Evolutionary conservation across 768 basidiomycete genomes (phyloP), one percentile per base, ranked within the genome.

Genomic region (Lentinula detonsa): DNA sequence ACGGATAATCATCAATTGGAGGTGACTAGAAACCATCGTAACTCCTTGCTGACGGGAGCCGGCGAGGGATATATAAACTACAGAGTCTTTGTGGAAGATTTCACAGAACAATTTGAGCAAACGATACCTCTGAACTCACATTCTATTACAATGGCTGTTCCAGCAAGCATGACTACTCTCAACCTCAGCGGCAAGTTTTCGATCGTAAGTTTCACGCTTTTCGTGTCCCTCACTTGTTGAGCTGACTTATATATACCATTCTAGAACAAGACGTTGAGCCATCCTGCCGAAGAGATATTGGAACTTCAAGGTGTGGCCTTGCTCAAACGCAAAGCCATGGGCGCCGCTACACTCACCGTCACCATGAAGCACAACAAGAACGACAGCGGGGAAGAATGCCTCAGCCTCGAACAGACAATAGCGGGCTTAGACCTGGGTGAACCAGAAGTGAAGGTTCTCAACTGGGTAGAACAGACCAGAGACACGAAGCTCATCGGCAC

Each of bases 241-340:
- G 31, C 35, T 8, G 15, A 43, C 48, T 23, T 18, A 48, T 9
- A 8, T 39, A 39, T 39, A 8, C 37, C 46, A 23, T 48, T 18
- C 4, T 48, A 91, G 90, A 90, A 88, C 77, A 91, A 87, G 71
- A 46, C 74, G 1, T 77, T 90, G 59, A 87, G 85, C 45, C 87
- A 86, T 65, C 65, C 68, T 34, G 78, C 78, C 5, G 89, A 91
- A 58, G 76, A 76, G 28, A 85, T 93, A 61, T 83, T 92, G 43
- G 68, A 71, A 23, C 75, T 87, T 2, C 91, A 92, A 70, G 91
- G 90, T 52, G 78, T 92, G 34, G 70, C 85, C 39, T 92, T 90
- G 90, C 61, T 85, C 53, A 87, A 76, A 64, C 83, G 91, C 65
- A 85, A 79, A 61, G 80, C 81, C 31, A 91, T 93, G 66, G 60